phyloP scores from a whole-genome alignment of 1,284 basidiomycete species.

The Amylostereum areolatum region DNA sequence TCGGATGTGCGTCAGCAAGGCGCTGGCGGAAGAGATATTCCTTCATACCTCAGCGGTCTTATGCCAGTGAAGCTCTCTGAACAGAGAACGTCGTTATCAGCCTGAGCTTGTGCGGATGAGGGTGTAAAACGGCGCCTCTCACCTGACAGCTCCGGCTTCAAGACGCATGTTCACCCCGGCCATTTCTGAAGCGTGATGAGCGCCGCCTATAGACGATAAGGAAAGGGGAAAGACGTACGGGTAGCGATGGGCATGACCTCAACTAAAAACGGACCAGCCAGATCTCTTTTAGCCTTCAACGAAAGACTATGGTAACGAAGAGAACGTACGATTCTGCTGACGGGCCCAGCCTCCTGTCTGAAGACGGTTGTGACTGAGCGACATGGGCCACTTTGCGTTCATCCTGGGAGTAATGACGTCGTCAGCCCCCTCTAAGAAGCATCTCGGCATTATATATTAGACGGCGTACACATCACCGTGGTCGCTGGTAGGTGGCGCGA shows the following conservation, averaged over 20 bases:
- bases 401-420: conserved; percentile 26
- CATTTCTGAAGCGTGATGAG: conserved; percentile 33
- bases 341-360: too few relatives aligned
- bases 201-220: conserved; percentile 1
- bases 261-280: conserved; percentile 26
- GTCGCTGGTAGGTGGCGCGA: conserved; percentile 66
- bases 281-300: conserved; percentile 25
- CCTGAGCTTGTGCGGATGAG: not conserved
- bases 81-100: not conserved
- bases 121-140: conserved; percentile 10
- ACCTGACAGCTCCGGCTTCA: conserved; percentile 60
- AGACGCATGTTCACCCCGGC: conserved; percentile 70
- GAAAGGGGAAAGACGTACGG: conserved; percentile 26
- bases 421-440: too few relatives aligned
- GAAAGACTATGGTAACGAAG: not conserved
- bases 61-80: conserved; percentile 73
- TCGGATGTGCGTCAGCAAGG: conserved; percentile 8
- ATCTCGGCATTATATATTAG: conserved; percentile 6
- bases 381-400: conserved; percentile 71
- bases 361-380: conserved; percentile 62
- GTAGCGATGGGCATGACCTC: conserved; percentile 56
- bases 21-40: not conserved
- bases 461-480: conserved; percentile 50
- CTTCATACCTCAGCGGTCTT: conserved; percentile 51
- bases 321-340: conserved; percentile 52